phyloP scores from a whole-genome alignment of 2,329 filamentous ascomycete species.

The Phaeosphaeria sp. region DNA sequence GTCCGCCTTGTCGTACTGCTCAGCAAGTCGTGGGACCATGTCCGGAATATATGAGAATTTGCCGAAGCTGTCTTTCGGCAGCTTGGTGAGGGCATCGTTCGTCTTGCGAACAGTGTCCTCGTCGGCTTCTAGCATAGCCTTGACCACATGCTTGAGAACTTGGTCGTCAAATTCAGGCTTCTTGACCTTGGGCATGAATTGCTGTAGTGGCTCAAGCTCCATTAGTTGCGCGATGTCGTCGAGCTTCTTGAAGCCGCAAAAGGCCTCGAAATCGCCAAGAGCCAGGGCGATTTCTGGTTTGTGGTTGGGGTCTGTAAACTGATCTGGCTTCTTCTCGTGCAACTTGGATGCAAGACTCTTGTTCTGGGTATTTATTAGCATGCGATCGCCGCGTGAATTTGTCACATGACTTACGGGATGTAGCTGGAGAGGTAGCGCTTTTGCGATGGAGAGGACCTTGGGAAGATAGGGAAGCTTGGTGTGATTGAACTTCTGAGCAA shows the following conservation, averaged over 20 bases:
- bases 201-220: constrained; percentile 60
- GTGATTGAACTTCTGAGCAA: constrained; percentile 66
- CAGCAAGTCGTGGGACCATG: constrained; percentile 69
- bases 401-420: constrained; percentile 59
- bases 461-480: constrained; percentile 74
- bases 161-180: constrained; percentile 62
- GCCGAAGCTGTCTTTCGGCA: constrained; percentile 59
- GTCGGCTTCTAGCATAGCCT: constrained; percentile 62
- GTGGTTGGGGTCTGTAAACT: constrained; percentile 76
- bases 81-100: constrained; percentile 59
- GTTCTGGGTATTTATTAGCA: constrained; percentile 51
- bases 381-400: not conserved
- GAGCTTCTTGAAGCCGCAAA: constrained; percentile 76
- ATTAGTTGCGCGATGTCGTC: constrained; percentile 66
- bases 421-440: constrained; percentile 76
- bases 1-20: constrained; percentile 69
- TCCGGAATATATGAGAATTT: constrained; percentile 65
- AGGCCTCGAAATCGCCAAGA: constrained; percentile 74
- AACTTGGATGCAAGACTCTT: constrained; percentile 70
- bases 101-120: constrained; percentile 61
- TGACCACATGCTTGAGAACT: constrained; percentile 63
- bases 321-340: constrained; percentile 68
- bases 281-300: constrained; percentile 82
- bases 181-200: constrained; percentile 57
- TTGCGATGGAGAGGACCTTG: constrained; percentile 78